A percentile compares a stretch with the other conserved stretches of the same genome.
These are phyloP conservation scores for Leonotis leonurus DNA, from an alignment of 257 asterid genomes.

Conservation along the genomic window DNA sequence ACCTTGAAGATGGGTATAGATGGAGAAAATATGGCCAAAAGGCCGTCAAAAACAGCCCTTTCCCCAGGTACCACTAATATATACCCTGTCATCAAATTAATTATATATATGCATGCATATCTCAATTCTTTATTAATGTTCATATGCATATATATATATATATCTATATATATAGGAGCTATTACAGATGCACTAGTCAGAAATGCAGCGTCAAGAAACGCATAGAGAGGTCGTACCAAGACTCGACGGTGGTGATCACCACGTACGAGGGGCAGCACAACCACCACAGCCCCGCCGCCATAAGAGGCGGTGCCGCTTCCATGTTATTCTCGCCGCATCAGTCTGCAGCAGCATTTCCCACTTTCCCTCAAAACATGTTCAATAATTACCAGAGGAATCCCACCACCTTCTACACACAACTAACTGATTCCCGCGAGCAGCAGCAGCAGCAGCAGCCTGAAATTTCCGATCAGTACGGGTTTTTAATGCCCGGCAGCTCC, in stretches of 20 bases:
- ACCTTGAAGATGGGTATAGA: slow-evolving; percentile 81
- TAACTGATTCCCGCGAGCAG: not conserved
- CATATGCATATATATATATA: no score
- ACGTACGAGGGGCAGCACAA: slow-evolving; percentile 89
- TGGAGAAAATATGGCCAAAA: slow-evolving; percentile 93
- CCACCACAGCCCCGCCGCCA: slow-evolving; percentile 72
- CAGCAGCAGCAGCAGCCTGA: slow-evolving; percentile 20
- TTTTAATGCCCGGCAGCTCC: slow-evolving; percentile 22
- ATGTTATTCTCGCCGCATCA: slow-evolving; percentile 28
- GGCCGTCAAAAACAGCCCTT: slow-evolving; percentile 78
- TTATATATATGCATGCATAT: no score
- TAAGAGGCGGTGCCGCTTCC: slow-evolving; percentile 54
- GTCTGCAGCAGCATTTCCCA: slow-evolving; percentile 4
- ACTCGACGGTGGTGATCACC: slow-evolving; percentile 72
- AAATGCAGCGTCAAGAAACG: slow-evolving; percentile 82
- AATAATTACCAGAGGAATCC: not conserved
- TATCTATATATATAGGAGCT: slow-evolving; percentile 44
- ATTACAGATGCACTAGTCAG: slow-evolving; percentile 74
- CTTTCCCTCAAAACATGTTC: slow-evolving; percentile 28
- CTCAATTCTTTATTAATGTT: no score
- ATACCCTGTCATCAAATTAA: no score
- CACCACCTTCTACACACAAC: slow-evolving; percentile 17
- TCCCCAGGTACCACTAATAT: slow-evolving; percentile 51
- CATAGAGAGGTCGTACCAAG: slow-evolving; percentile 71
- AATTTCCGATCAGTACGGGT: slow-evolving; percentile 5